These are phyloP conservation scores for Spergularia azorica DNA, from an alignment of 179 eudicot species.

Conservation along the genomic window DNA sequence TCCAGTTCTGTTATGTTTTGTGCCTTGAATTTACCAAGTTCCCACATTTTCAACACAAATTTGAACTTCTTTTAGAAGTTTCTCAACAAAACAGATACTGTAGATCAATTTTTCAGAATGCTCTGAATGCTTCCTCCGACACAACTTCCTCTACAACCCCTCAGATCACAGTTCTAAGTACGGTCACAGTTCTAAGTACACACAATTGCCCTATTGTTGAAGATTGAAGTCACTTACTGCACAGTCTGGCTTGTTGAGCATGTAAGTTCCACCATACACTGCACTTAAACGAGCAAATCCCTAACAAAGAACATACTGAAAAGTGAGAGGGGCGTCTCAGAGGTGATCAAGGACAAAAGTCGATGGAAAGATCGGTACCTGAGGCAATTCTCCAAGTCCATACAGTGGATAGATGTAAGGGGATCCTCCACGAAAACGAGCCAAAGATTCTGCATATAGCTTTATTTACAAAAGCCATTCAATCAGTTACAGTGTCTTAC, in stretches of 20 bases:
- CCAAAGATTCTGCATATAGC: conserved; percentile 85
- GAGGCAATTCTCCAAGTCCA: conserved; percentile 90
- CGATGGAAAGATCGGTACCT: conserved; percentile 40
- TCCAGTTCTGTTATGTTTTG: no score
- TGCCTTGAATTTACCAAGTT: no score
- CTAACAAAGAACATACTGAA: conserved; percentile 35
- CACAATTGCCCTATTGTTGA: background rate
- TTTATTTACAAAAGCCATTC: conserved; percentile 26
- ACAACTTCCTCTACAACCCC: background rate
- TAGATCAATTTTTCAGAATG: background rate
- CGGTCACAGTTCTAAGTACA: background rate
- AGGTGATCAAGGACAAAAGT: background rate
- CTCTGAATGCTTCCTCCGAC: background rate
- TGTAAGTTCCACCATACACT: conserved; percentile 90
- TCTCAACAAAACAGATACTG: no score
- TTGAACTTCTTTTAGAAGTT: no score
- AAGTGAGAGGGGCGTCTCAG: background rate
- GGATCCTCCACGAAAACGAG: conserved; percentile 80
- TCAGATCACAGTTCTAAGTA: background rate
- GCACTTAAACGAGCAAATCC: conserved; percentile 92
- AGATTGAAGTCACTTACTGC: conserved; percentile 39
- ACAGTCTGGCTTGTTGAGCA: conserved; percentile 86
- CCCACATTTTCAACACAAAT: no score
- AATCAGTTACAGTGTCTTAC: conserved; percentile 8
- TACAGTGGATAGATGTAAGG: conserved; percentile 85